These are phyloP conservation scores for Crithidia bombi DNA, from an alignment of 208 protist species.

Conservation along the genomic window DNA sequence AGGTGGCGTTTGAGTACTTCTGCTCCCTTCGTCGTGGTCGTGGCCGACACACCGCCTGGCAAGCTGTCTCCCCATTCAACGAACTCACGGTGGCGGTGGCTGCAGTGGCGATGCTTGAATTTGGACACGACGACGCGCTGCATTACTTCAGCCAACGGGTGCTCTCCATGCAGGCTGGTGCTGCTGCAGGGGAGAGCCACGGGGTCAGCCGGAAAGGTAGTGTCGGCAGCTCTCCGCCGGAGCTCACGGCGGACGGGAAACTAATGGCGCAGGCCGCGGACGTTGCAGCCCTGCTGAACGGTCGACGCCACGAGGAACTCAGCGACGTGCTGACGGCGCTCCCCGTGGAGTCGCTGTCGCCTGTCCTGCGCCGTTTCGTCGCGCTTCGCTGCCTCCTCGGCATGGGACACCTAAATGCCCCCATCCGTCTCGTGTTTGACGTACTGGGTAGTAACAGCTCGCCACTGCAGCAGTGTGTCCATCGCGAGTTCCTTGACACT, in stretches of 20 bases:
- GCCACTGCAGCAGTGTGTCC: constrained; percentile 5
- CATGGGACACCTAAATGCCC: constrained; percentile 65
- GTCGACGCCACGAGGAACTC: not conserved
- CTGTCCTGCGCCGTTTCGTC: constrained; percentile 34
- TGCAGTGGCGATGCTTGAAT: constrained; percentile 70
- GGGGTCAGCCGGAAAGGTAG: not conserved
- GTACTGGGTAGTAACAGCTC: constrained; percentile 32
- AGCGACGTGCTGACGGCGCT: not conserved
- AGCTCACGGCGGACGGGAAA: constrained; percentile 16
- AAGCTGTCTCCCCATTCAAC: constrained; percentile 49
- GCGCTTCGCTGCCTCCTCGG: constrained; percentile 55
- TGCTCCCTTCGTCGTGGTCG: constrained; percentile 22
- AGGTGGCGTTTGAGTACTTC: constrained; percentile 26
- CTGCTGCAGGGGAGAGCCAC: not conserved
- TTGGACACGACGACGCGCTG: constrained; percentile 38
- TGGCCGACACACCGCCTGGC: constrained; percentile 16
- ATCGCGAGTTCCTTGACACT: constrained; percentile 9
- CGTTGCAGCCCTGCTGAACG: constrained; percentile 10
- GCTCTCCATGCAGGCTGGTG: constrained; percentile 12
- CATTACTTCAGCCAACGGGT: constrained; percentile 35
- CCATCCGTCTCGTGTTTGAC: constrained; percentile 71
- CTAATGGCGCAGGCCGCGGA: constrained; percentile 30
- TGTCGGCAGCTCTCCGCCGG: not conserved
- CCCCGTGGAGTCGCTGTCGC: constrained; percentile 6
- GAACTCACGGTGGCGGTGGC: constrained; percentile 69